phyloP scores from a whole-genome alignment of 176 grass and related monocot species.

The Avena eriantha region DNA sequence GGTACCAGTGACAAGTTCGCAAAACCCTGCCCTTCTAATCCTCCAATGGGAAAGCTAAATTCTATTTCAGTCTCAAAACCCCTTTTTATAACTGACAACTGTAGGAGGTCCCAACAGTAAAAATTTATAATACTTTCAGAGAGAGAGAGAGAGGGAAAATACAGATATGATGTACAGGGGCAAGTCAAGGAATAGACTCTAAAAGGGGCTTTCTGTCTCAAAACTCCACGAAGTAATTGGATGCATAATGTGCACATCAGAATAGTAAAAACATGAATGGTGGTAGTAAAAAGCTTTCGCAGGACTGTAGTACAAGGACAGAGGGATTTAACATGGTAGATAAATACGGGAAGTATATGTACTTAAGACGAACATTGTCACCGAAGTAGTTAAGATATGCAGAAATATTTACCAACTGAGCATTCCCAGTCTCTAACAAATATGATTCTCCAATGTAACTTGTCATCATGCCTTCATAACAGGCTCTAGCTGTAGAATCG shows the following conservation, averaged over 20 bases:
- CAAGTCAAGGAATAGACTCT: neutral
- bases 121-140: neutral
- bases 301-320: neutral
- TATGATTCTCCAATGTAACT: conserved; percentile 45
- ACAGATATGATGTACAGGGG: neutral
- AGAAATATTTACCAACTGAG: conserved; percentile 63
- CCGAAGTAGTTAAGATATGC: conserved; percentile 28
- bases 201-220: neutral
- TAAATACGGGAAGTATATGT: neutral
- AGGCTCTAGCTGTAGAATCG: conserved; percentile 49
- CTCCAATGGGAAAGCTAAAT: conserved; percentile 8
- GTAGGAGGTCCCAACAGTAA: neutral
- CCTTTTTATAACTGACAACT: neutral
- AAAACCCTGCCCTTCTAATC: neutral
- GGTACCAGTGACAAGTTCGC: neutral
- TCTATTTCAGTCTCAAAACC: conserved; percentile 15
- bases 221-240: neutral
- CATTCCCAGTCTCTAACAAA: conserved; percentile 44
- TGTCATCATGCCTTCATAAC: conserved; percentile 41
- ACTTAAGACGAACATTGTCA: conserved; percentile 2
- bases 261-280: conserved; percentile 15
- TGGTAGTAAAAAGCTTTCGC: neutral
- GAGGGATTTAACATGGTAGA: neutral
- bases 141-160: neutral
- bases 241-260: neutral